Evolutionary conservation across 169 alveolate genomes (phyloP).

Genomic region (Amoebophrya sp.): DNA sequence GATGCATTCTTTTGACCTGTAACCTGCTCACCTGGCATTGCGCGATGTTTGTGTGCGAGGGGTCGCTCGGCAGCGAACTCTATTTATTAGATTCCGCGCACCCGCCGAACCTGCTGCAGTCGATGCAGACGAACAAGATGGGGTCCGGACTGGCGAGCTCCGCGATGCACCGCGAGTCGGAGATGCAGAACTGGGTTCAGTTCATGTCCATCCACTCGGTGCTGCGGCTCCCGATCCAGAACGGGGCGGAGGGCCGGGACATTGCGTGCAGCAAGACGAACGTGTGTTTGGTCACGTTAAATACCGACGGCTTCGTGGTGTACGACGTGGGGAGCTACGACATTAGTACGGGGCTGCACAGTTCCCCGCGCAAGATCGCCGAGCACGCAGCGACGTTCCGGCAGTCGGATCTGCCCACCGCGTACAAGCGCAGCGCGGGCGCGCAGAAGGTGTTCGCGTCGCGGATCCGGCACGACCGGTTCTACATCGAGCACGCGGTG

Average conservation of each 20-base stretch:
- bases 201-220: neutral
- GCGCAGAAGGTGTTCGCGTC: neutral
- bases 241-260: neutral
- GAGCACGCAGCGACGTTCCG: neutral
- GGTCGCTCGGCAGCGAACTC: neutral
- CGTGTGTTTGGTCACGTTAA: neutral
- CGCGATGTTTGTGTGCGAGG: neutral
- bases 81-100: neutral
- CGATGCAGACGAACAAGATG: no score
- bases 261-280: neutral
- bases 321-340: conserved; percentile 4
- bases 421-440: neutral
- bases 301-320: neutral
- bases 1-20: no score
- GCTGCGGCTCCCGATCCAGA: neutral
- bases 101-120: neutral
- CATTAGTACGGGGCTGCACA: neutral
- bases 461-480: neutral
- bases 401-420: neutral
- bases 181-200: neutral
- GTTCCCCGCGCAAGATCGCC: neutral
- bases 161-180: neutral
- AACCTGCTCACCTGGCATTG: neutral
- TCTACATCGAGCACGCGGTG: neutral
- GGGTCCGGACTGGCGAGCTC: no score